Evolutionary conservation across 495 filamentous ascomycete genomes (phyloP).

Genomic region (Mycothermus thermophilus): DNA sequence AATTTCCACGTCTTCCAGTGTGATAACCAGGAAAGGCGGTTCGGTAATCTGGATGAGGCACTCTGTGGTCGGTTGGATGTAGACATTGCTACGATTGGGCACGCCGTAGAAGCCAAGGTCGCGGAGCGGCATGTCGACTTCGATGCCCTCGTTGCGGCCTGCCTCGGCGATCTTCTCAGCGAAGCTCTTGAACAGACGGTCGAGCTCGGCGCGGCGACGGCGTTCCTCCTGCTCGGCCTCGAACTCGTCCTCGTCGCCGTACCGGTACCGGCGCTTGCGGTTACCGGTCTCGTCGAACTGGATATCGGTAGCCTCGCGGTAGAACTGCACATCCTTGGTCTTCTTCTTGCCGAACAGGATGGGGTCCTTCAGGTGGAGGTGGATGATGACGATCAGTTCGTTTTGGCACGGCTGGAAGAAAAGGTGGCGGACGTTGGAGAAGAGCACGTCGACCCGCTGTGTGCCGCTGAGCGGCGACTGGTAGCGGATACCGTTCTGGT

Average conservation of each 20-base stretch:
- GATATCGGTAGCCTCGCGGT: slow-evolving; percentile 94
- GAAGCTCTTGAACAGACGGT: slow-evolving; percentile 90
- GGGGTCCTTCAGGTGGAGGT: slow-evolving; percentile 92
- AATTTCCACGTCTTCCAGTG: slow-evolving; percentile 87
- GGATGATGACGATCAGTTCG: slow-evolving; percentile 95
- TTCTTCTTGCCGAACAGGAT: slow-evolving; percentile 94
- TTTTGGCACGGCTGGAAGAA: slow-evolving; percentile 97
- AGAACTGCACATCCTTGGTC: slow-evolving; percentile 97
- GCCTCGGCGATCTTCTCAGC: slow-evolving; percentile 96
- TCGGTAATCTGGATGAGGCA: slow-evolving; percentile 97
- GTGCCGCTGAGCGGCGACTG: slow-evolving; percentile 69
- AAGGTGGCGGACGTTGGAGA: slow-evolving; percentile 95
- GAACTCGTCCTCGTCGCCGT: slow-evolving; percentile 97
- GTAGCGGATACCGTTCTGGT: slow-evolving; percentile 97
- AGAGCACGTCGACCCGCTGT: slow-evolving; percentile 81
- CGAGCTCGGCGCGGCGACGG: slow-evolving; percentile 73
- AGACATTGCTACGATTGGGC: slow-evolving; percentile 84
- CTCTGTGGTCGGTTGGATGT: slow-evolving; percentile 91
- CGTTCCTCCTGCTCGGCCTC: slow-evolving; percentile 97
- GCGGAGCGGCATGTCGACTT: slow-evolving; percentile 91
- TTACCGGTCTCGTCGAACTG: slow-evolving; percentile 99
- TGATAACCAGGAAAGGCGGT: slow-evolving; percentile 89
- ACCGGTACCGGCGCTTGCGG: slow-evolving; percentile 93
- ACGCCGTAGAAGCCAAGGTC: slow-evolving; percentile 96
- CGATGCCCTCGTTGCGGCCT: slow-evolving; percentile 65